Conservation (phyloP, 164 flowering plant species). For the Kalanchoe fedtschenkoi region DNA sequence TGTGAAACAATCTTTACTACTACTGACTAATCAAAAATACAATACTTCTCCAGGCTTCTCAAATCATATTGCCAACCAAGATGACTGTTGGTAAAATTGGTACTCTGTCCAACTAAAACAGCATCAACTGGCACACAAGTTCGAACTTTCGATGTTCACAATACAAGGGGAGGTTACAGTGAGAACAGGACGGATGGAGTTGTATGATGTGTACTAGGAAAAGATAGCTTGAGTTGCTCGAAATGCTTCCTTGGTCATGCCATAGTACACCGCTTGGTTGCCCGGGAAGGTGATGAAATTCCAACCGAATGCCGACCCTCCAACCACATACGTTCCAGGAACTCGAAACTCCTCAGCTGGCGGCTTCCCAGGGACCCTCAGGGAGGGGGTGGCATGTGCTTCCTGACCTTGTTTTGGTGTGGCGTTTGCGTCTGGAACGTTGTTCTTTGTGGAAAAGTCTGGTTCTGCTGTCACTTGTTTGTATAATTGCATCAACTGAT, state of each 20-base stretch:
- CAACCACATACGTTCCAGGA: slow-evolving; percentile 39
- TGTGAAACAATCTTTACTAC: no score
- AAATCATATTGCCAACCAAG: no score
- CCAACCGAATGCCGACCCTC: slow-evolving; percentile 87
- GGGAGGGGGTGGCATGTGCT: slow-evolving; percentile 9
- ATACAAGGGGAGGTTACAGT: no score
- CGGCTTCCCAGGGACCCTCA: slow-evolving; percentile 16
- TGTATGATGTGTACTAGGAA: not conserved
- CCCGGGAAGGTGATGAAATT: slow-evolving; percentile 52
- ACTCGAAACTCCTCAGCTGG: slow-evolving; percentile 13
- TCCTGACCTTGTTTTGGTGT: slow-evolving; percentile 14
- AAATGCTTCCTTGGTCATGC: slow-evolving; percentile 49
- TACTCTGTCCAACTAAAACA: no score
- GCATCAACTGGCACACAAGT: no score
- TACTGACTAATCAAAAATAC: no score
- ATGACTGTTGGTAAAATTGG: no score
- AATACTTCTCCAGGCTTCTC: no score
- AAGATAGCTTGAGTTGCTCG: slow-evolving; percentile 13
- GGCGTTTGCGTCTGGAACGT: slow-evolving; percentile 8
- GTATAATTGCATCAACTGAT: slow-evolving; percentile 40
- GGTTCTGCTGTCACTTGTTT: slow-evolving; percentile 30
- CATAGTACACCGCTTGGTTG: slow-evolving; percentile 42
- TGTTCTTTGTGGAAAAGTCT: slow-evolving; percentile 13
- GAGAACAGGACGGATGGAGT: not conserved
- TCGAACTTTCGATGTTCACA: no score